Evolutionary conservation across 176 grass and related monocot genomes (phyloP).

Genomic region (Carex myosuroides): DNA sequence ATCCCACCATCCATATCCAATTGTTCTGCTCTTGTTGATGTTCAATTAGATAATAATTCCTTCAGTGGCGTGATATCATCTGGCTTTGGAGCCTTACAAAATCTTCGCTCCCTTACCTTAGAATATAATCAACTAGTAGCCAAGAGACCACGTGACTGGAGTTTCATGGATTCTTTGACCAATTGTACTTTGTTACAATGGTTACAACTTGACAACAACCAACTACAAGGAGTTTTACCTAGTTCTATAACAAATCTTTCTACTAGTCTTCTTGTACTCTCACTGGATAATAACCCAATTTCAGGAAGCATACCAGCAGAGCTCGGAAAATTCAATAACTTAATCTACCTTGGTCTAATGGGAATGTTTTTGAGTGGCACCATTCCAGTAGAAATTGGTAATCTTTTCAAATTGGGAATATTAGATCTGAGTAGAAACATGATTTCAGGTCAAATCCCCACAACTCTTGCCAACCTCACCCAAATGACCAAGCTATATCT

Average conservation of each 20-base stretch:
- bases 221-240: constrained; percentile 14
- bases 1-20: neutral
- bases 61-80: neutral
- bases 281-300: neutral
- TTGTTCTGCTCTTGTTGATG: neutral
- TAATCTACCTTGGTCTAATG: neutral
- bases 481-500: neutral
- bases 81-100: neutral
- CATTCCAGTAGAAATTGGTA: neutral
- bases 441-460: neutral
- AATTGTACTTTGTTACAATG: neutral
- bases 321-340: neutral
- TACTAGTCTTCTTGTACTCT: neutral
- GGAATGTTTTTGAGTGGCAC: neutral
- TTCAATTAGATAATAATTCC: neutral
- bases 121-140: constrained; percentile 12
- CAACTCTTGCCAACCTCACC: neutral
- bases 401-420: neutral
- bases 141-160: constrained; percentile 15
- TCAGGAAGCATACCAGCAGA: neutral
- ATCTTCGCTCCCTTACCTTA: too few species aligned
- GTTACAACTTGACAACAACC: neutral
- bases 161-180: constrained; percentile 10
- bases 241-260: constrained; percentile 31
- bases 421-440: neutral